These are phyloP conservation scores for Fusarium sp. DNA, from an alignment of 2,329 filamentous ascomycete genomes.

Conservation along the genomic window DNA sequence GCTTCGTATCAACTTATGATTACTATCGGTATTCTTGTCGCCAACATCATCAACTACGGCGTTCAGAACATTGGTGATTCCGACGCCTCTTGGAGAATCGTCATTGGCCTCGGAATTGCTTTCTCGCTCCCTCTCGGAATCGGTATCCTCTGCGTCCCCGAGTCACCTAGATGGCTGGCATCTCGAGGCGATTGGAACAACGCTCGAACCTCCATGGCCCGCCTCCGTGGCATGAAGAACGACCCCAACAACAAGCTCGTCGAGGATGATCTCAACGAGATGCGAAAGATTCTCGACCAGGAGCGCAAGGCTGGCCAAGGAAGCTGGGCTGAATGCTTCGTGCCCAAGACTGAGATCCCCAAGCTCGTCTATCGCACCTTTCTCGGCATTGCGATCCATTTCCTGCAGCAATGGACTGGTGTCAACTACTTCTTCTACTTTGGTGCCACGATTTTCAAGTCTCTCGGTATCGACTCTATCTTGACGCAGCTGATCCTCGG, in stretches of 20 bases:
- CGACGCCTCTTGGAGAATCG: slow-evolving; percentile 69
- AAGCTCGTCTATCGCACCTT: slow-evolving; percentile 73
- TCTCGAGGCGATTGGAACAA: slow-evolving; percentile 59
- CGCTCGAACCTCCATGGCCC: slow-evolving; percentile 63
- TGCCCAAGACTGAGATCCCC: slow-evolving; percentile 61
- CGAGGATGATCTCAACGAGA: slow-evolving; percentile 66
- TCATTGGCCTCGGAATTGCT: slow-evolving; percentile 67
- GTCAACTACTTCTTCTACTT: slow-evolving; percentile 74
- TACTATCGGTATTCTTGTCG: slow-evolving; percentile 74
- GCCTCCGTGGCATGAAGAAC: slow-evolving; percentile 64
- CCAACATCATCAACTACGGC: slow-evolving; percentile 67
- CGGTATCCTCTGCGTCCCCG: slow-evolving; percentile 66
- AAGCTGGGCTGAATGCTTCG: slow-evolving; percentile 72
- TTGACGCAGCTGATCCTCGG: slow-evolving; percentile 76
- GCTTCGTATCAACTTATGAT: slow-evolving; percentile 80
- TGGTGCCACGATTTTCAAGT: slow-evolving; percentile 74
- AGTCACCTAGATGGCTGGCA: slow-evolving; percentile 69
- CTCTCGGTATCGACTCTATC: slow-evolving; percentile 75
- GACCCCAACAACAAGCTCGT: slow-evolving; percentile 58
- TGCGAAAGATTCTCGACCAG: slow-evolving; percentile 60
- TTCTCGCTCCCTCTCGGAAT: slow-evolving; percentile 65
- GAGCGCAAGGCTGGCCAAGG: slow-evolving; percentile 59
- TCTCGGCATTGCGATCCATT: slow-evolving; percentile 73
- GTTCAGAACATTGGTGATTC: slow-evolving; percentile 56
- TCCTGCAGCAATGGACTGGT: slow-evolving; percentile 76